These are phyloP conservation scores for Datura wrightii DNA, from an alignment of 257 asterid species.

Conservation along the genomic window DNA sequence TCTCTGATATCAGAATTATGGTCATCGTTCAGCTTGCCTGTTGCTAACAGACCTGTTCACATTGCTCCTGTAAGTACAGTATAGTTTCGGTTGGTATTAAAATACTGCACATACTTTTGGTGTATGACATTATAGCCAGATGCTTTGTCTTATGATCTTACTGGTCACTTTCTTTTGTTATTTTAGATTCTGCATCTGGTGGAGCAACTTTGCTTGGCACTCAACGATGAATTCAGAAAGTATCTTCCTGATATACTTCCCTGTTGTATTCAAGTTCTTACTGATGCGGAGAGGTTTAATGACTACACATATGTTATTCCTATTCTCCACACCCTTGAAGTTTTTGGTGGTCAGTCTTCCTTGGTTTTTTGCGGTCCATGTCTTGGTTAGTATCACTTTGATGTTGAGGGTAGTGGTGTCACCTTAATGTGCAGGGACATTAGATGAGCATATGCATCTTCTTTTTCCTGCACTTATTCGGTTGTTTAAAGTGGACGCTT, in stretches of 20 bases:
- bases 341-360: conserved; percentile 88
- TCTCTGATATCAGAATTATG: conserved; percentile 87
- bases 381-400: conserved; percentile 25
- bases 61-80: conserved; percentile 78
- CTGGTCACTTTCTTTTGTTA: background rate
- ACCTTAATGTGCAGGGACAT: conserved; percentile 65
- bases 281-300: conserved; percentile 92
- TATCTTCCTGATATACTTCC: conserved; percentile 92
- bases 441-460: conserved; percentile 99
- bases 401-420: conserved; percentile 26
- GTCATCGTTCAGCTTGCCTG: conserved; percentile 90
- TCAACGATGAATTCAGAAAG: conserved; percentile 93
- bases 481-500: conserved; percentile 85
- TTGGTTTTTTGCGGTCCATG: conserved; percentile 37
- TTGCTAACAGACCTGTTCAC: conserved; percentile 73
- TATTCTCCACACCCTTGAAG: conserved; percentile 92
- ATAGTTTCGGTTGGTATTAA: background rate
- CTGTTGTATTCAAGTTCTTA: conserved; percentile 92
- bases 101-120: background rate
- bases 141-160: background rate
- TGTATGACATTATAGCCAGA: background rate
- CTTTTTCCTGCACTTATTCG: conserved; percentile 96
- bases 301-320: conserved; percentile 82
- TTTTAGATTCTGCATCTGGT: conserved; percentile 93
- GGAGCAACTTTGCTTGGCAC: conserved; percentile 99